These are phyloP conservation scores for Pichia sp. DNA, from an alignment of 1,139 yeast species.

Conservation along the genomic window DNA sequence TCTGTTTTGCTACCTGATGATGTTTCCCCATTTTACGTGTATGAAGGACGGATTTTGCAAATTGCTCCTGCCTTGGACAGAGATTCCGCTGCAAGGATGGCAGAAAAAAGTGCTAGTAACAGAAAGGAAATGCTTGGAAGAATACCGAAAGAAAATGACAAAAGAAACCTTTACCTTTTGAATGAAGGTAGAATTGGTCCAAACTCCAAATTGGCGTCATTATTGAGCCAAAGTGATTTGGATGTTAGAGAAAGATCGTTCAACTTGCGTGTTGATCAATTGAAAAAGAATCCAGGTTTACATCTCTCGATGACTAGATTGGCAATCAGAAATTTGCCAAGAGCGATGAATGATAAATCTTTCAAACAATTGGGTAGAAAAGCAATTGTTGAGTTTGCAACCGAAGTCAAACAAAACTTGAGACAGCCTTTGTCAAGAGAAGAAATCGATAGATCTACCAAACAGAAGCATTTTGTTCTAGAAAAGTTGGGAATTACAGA, in stretches of 20 bases:
- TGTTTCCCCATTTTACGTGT: conserved; percentile 81
- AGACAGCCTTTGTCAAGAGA: conserved; percentile 90
- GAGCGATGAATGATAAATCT: conserved; percentile 84
- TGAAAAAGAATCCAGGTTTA: conserved; percentile 83
- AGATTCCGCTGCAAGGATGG: conserved; percentile 71
- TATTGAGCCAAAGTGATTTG: conserved; percentile 66
- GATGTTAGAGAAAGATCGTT: conserved; percentile 87
- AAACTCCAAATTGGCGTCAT: conserved; percentile 71
- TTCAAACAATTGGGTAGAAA: conserved; percentile 89
- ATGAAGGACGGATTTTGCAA: conserved; percentile 85
- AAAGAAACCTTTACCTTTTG: conserved; percentile 74
- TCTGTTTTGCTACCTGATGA: conserved; percentile 89
- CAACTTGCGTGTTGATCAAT: conserved; percentile 80
- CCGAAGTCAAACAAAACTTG: conserved; percentile 66
- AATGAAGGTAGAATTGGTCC: conserved; percentile 92
- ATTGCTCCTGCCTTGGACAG: conserved; percentile 83
- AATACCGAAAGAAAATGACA: conserved; percentile 74
- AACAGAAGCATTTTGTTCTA: conserved; percentile 42
- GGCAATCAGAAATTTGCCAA: conserved; percentile 89
- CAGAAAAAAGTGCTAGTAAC: conserved; percentile 68
- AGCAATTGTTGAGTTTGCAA: conserved; percentile 95
- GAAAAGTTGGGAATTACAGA: conserved; percentile 39
- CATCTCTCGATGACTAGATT: conserved; percentile 90
- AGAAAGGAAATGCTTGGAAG: conserved; percentile 78
- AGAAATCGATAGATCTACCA: conserved; percentile 75